A percentile compares a stretch with the other conserved stretches of the same genome.
Evolutionary conservation across 768 basidiomycete species (phyloP).

Genomic region (Scleroderma citrinum): DNA sequence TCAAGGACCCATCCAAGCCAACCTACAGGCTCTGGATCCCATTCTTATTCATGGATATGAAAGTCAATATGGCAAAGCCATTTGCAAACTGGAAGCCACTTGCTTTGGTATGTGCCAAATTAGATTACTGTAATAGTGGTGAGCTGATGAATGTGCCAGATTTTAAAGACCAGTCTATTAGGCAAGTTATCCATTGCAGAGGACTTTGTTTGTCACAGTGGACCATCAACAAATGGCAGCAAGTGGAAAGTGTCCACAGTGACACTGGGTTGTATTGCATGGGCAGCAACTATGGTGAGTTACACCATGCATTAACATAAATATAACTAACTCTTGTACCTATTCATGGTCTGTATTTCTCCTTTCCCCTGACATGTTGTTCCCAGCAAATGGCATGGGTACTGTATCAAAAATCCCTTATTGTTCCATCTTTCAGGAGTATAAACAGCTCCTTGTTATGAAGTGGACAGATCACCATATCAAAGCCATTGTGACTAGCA

Average conservation of each 20-base stretch:
- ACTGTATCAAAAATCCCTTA: not conserved
- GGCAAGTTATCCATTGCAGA: not conserved
- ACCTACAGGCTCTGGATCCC: not conserved
- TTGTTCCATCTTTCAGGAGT: not conserved
- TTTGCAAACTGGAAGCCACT: too few species aligned
- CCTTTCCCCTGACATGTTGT: not conserved
- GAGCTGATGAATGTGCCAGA: not conserved
- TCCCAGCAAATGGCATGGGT: not conserved
- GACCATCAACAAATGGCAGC: not conserved
- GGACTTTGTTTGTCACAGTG: not conserved
- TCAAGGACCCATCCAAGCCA: too few species aligned
- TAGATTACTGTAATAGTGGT: not conserved
- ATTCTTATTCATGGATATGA: not conserved
- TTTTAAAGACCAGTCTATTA: not conserved
- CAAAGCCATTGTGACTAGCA: not conserved
- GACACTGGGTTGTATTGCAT: not conserved
- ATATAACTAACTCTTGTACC: too few species aligned
- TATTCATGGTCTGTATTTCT: not conserved
- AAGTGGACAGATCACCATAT: not conserved
- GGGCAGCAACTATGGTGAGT: slow-evolving; percentile 1
- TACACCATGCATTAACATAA: not conserved
- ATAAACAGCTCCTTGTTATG: not conserved
- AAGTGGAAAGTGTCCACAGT: not conserved
- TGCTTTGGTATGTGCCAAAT: not conserved
- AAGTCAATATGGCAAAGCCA: not conserved